Evolutionary conservation across 345 rosid species (phyloP), one percentile per base, ranked within the genome.

Genomic region (Crucihimalaya himalaica): DNA sequence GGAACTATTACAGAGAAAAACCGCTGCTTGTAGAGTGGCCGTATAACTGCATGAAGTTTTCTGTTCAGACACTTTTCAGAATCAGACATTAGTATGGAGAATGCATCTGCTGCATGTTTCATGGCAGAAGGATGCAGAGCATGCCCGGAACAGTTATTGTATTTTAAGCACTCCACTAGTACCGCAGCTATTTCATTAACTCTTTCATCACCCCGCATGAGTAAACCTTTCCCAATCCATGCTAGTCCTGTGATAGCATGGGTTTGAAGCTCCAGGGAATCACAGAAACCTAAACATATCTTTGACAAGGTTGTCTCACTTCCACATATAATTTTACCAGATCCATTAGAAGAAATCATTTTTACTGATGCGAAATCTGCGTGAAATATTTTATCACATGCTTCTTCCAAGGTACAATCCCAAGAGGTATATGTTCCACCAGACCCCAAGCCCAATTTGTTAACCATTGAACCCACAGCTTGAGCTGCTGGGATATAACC

Each of bases 201-300:
- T 81, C 87, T 90, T 75, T 83, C 86, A 77, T 88, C 88, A 53
- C 99, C 97, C 69, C 85, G 86, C 93, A 95, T 84, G 67, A 95
- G 89, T 79, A 95, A 80, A 60, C 96, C 99, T 82, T 95, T 95
- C 47, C 93, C 97, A 63, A 92, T 85, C 99, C 99, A 95, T 57
- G 96, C 91, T 75, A 91, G 76, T 70, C 96, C 99, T 64, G 76
- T 62, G 53, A 92, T 83, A 52, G 89, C 89, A 79, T 75, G 85
- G 68, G 60, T 78, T 76, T 84, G 92, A 81, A 85, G 82, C 58
- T 63, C 74, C 68, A 31, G 68, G 77, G 65, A 53, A 58, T 71
- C 83, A 56, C 60, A 71, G 45, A 73, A 78, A 76, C 82, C 81
- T 35, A 68, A 82, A 67, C 80, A 78, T 68, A 84, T 66, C 70